Evolutionary conservation across 163 green algal genomes (phyloP).

Genomic region (Prototheca cutis): DNA sequence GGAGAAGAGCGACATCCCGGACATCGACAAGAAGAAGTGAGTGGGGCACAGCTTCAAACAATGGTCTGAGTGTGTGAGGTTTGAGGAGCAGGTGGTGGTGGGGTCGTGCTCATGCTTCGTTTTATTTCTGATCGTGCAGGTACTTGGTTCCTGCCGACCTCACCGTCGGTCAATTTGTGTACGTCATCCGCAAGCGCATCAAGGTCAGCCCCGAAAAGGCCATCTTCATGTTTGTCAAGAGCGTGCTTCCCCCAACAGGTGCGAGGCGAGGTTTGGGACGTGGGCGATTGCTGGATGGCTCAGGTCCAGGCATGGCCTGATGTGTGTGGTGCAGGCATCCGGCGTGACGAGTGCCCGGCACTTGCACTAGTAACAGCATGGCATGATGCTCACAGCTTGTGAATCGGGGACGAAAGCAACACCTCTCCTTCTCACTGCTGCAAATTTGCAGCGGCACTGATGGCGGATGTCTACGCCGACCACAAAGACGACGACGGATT

Average conservation of each 20-base stretch:
- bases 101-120: no score
- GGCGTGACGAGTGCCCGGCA: no score
- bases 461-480: conserved; percentile 96
- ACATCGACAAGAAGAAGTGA: conserved; percentile 99
- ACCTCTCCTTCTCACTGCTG: no score
- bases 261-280: neutral
- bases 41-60: no score
- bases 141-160: conserved; percentile 97
- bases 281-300: no score
- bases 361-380: no score
- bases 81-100: no score
- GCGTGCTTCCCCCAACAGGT: conserved; percentile 91
- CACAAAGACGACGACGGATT: conserved; percentile 98
- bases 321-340: no score
- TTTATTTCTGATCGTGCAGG: conserved; percentile 32
- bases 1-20: conserved; percentile 89
- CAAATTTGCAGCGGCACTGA: conserved; percentile 87
- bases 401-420: no score
- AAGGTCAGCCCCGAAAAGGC: conserved; percentile 92
- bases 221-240: conserved; percentile 99
- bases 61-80: no score
- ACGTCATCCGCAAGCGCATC: conserved; percentile 98
- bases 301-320: no score
- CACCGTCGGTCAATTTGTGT: conserved; percentile 98
- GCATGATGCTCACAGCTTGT: no score